These are phyloP conservation scores for Picea sitchensis DNA, from an alignment of 75 land plant genomes.

Conservation along the genomic window DNA sequence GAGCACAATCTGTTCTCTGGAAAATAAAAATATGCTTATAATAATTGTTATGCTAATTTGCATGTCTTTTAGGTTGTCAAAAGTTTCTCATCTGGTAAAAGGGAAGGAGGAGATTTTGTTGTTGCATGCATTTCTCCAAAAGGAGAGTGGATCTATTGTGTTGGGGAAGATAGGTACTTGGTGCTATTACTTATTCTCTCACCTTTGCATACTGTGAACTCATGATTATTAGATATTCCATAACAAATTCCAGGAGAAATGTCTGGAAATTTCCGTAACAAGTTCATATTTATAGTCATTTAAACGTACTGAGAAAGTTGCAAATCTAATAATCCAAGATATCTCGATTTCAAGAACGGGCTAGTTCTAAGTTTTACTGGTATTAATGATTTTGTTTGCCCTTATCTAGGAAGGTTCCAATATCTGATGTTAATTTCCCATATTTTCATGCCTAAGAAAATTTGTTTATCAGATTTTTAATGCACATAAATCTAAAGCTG, in stretches of 20 bases:
- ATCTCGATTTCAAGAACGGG: background rate
- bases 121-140: slow-evolving; percentile 94
- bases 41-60: background rate
- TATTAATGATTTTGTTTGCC: too few relatives aligned
- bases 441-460: too few relatives aligned
- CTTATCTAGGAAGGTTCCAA: too few relatives aligned
- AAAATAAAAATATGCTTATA: background rate
- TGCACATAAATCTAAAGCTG: too few relatives aligned
- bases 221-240: background rate
- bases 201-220: background rate
- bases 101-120: slow-evolving; percentile 97
- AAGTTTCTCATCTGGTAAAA: slow-evolving; percentile 94
- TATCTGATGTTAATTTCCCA: too few relatives aligned
- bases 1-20: background rate
- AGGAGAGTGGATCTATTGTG: slow-evolving; percentile 98
- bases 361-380: background rate
- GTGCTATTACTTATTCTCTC: background rate
- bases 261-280: background rate
- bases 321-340: background rate
- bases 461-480: too few relatives aligned
- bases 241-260: background rate
- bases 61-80: slow-evolving; percentile 66
- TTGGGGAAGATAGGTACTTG: slow-evolving; percentile 92
- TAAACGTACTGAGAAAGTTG: background rate
- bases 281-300: background rate